Evolutionary conservation across 2,329 filamentous ascomycete genomes (phyloP).

Genomic region (Raffaelea arxii): DNA sequence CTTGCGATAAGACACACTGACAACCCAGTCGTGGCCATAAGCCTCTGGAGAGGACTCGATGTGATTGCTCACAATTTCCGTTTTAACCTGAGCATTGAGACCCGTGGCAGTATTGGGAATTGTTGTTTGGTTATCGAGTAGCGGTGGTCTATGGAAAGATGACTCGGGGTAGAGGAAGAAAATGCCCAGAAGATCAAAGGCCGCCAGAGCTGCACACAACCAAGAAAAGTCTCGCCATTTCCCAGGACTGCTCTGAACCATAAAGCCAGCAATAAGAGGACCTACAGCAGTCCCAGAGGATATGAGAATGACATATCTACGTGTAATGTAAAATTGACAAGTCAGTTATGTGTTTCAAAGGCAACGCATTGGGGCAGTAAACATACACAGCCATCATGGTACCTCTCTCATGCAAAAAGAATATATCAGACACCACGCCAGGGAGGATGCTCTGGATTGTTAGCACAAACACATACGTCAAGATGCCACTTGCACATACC

Average conservation of each 20-base stretch:
- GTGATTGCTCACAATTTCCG: too few relatives aligned
- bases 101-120: neutral
- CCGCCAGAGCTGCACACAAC: constrained; percentile 5
- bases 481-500: constrained; percentile 3
- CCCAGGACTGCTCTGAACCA: constrained; percentile 4
- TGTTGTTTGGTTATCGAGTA: neutral
- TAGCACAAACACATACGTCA: too few relatives aligned
- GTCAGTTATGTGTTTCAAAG: too few relatives aligned
- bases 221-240: constrained; percentile 8
- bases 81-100: too few relatives aligned
- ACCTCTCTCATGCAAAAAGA: constrained; percentile 9
- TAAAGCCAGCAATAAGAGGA: constrained; percentile 6
- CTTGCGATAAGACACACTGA: too few relatives aligned
- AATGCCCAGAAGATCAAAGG: constrained; percentile 1
- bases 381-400: constrained; percentile 8
- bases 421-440: constrained; percentile 8
- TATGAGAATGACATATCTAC: constrained; percentile 8
- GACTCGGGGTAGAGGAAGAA: neutral
- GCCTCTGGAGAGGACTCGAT: too few relatives aligned
- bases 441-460: constrained; percentile 8
- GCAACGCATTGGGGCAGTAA: neutral
- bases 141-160: neutral
- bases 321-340: neutral
- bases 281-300: constrained; percentile 7
- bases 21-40: too few relatives aligned